Percentiles rank a stretch among this genome's conserved stretches.
Evolutionary conservation across 768 basidiomycete species (phyloP).

Genomic region (Pleurotus ostreatus): DNA sequence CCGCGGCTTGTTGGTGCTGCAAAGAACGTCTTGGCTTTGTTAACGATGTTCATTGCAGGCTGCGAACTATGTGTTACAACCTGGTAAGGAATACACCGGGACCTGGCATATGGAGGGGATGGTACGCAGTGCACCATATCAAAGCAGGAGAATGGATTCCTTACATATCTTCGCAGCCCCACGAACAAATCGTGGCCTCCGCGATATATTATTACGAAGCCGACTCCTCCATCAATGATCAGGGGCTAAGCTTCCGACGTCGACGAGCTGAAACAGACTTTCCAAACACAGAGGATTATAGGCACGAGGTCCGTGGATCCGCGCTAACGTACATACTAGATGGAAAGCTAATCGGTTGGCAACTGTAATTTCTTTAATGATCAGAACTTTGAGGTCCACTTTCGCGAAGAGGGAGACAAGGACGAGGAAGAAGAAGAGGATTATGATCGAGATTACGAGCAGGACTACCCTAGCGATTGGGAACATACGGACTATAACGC

Average conservation of each 20-base stretch:
- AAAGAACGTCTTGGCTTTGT: no score
- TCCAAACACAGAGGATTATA: neutral
- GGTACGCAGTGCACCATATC: constrained; percentile 1
- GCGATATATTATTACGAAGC: constrained; percentile 15
- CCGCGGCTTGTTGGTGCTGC: neutral
- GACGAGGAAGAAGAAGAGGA: neutral
- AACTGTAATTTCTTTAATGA: neutral
- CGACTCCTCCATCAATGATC: constrained; percentile 8
- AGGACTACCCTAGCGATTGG: neutral
- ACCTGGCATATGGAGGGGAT: constrained; percentile 17
- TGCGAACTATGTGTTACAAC: constrained; percentile 12
- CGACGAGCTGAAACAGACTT: neutral
- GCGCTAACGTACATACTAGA: neutral
- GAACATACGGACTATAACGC: neutral
- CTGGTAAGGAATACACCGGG: constrained; percentile 13
- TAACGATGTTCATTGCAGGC: constrained; percentile 5
- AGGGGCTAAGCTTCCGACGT: constrained; percentile 10
- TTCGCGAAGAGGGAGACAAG: neutral
- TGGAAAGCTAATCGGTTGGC: neutral
- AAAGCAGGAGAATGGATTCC: no score
- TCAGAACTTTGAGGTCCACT: neutral
- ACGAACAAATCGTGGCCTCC: constrained; percentile 14
- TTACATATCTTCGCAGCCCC: constrained; percentile 8
- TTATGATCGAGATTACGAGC: neutral
- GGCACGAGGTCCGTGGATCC: neutral